A percentile compares a stretch with the other conserved stretches of the same genome.
Conservation (phyloP, 305 asterid genomes). For the Fraxinus xanthoxyloides region DNA sequence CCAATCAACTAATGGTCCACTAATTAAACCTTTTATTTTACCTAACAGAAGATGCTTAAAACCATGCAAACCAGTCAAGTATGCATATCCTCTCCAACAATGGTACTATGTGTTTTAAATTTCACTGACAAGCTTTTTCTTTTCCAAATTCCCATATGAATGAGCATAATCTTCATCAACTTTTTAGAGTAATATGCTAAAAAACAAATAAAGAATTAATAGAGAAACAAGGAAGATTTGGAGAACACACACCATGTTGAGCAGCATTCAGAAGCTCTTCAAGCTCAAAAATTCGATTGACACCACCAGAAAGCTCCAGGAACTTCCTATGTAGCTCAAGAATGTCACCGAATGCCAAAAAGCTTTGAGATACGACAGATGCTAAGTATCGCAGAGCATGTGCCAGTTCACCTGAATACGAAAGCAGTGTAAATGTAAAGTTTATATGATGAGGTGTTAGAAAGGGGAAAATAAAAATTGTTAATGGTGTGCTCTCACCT, state of each 20-base stretch:
- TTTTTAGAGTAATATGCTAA: neutral
- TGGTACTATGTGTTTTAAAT: conserved; percentile 6
- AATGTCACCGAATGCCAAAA: conserved; percentile 97
- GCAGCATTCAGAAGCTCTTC: conserved; percentile 91
- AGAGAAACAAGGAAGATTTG: conserved; percentile 17
- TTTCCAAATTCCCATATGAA: conserved; percentile 6
- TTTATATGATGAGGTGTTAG: neutral
- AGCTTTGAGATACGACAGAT: conserved; percentile 98
- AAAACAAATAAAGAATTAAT: conserved; percentile 1
- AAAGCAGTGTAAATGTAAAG: conserved; percentile 5
- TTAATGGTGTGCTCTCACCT: conserved; percentile 46
- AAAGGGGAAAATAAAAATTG: neutral
- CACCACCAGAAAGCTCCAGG: conserved; percentile 93
- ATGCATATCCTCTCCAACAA: neutral
- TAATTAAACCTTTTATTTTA: neutral
- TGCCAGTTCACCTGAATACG: conserved; percentile 82
- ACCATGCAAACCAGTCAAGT: conserved; percentile 7
- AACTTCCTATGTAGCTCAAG: conserved; percentile 93
- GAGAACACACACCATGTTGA: conserved; percentile 46
- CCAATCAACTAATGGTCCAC: conserved; percentile 5
- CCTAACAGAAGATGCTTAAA: conserved; percentile 4
- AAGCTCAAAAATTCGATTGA: conserved; percentile 89
- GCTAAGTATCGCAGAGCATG: conserved; percentile 95
- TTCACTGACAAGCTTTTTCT: neutral
- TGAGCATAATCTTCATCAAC: conserved; percentile 6